Percentiles rank a stretch among this genome's conserved stretches.
Evolutionary conservation across 495 filamentous ascomycete species (phyloP).

Genomic region (Penicillium argentinense): DNA sequence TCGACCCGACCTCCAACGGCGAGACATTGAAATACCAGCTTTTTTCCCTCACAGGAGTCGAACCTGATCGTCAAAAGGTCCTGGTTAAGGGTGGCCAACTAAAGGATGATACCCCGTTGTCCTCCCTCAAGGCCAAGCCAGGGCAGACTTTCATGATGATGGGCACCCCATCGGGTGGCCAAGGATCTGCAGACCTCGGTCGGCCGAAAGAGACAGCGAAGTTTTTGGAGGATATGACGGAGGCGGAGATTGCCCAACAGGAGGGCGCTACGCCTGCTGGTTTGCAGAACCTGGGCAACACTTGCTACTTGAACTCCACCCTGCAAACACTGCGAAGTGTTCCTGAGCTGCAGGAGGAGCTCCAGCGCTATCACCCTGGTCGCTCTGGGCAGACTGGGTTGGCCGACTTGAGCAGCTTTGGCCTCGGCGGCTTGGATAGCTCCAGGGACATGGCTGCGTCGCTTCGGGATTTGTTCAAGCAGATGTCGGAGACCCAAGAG

Average conservation of each 20-base stretch:
- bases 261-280: conserved; percentile 87
- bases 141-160: conserved; percentile 95
- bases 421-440: conserved; percentile 58
- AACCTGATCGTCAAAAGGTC: conserved; percentile 95
- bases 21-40: conserved; percentile 95
- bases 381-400: conserved; percentile 35
- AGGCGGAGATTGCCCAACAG: conserved; percentile 80
- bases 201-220: conserved; percentile 79
- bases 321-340: conserved; percentile 85
- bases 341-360: conserved; percentile 84
- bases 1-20: conserved; percentile 80
- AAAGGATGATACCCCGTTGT: conserved; percentile 90
- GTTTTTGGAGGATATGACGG: conserved; percentile 97
- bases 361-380: conserved; percentile 63
- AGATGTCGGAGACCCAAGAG: conserved; percentile 90
- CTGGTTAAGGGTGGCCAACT: conserved; percentile 90
- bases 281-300: conserved; percentile 91
- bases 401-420: conserved; percentile 55
- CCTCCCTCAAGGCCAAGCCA: conserved; percentile 78
- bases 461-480: conserved; percentile 84
- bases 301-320: conserved; percentile 97
- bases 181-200: conserved; percentile 54
- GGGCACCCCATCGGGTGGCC: conserved; percentile 75
- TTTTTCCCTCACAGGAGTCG: conserved; percentile 91
- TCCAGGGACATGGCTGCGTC: conserved; percentile 75